A percentile compares a stretch with the other conserved stretches of the same genome.
Evolutionary conservation across 2,329 filamentous ascomycete genomes (phyloP).

Genomic region (Penicillium oxalicum): DNA sequence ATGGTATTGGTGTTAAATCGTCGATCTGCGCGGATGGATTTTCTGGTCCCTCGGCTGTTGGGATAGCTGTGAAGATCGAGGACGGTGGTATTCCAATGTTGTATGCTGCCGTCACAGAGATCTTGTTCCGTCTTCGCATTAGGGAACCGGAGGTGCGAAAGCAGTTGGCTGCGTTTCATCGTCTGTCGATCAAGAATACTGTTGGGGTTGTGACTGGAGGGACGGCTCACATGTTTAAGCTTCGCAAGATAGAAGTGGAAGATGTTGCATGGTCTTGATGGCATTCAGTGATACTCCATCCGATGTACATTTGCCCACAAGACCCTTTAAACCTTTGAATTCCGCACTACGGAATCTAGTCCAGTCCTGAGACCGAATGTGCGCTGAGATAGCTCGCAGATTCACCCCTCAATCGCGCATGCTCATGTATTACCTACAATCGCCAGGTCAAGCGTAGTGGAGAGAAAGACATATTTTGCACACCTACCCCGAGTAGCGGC

Average conservation of each 20-base stretch:
- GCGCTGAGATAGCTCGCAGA: too few relatives aligned
- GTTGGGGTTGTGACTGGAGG: conserved; percentile 35
- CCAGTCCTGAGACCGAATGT: too few relatives aligned
- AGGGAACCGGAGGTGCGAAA: conserved; percentile 26
- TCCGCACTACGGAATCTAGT: too few relatives aligned
- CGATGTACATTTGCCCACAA: too few relatives aligned
- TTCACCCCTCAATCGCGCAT: too few relatives aligned
- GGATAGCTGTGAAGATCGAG: conserved; percentile 46
- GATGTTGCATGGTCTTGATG: too few relatives aligned
- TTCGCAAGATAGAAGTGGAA: neutral
- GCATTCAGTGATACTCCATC: too few relatives aligned
- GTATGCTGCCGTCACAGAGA: conserved; percentile 41
- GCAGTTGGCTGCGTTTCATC: conserved; percentile 31
- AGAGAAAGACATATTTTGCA: too few relatives aligned
- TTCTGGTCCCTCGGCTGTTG: conserved; percentile 29
- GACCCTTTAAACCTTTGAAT: too few relatives aligned
- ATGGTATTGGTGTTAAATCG: conserved; percentile 41
- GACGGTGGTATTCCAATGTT: conserved; percentile 44
- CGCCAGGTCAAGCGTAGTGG: too few relatives aligned
- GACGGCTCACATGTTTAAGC: conserved; percentile 9
- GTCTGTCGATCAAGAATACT: conserved; percentile 34
- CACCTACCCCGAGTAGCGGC: too few relatives aligned
- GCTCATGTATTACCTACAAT: too few relatives aligned
- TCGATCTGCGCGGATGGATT: conserved; percentile 28
- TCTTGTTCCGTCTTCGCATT: conserved; percentile 41